These are phyloP conservation scores for Cercophora scortea DNA, from an alignment of 495 filamentous ascomycete genomes.

Conservation along the genomic window DNA sequence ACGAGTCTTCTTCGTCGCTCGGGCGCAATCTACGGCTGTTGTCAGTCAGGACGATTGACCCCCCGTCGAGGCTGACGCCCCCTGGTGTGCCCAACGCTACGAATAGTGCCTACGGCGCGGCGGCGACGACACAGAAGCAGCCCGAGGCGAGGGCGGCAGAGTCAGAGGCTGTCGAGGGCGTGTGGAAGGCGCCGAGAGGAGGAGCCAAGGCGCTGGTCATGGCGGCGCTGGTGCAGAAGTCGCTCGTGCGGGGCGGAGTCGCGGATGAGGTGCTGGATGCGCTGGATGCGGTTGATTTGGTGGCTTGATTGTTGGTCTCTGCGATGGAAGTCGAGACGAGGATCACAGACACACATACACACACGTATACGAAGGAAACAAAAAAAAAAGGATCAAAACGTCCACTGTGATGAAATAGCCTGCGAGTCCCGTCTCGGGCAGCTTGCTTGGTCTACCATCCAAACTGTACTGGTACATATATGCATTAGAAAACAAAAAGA, in stretches of 20 bases:
- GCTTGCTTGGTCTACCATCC: no score
- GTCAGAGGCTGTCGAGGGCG: slow-evolving; percentile 54
- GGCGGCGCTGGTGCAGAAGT: slow-evolving; percentile 57
- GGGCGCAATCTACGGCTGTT: slow-evolving; percentile 33
- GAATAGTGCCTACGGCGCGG: slow-evolving; percentile 53
- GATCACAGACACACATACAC: no score
- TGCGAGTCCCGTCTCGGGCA: no score
- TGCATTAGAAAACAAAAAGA: no score
- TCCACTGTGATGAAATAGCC: no score
- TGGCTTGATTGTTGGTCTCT: slow-evolving; percentile 13
- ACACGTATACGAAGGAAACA: no score
- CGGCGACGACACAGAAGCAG: slow-evolving; percentile 29
- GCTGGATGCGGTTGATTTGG: slow-evolving; percentile 54
- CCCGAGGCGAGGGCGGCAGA: slow-evolving; percentile 36
- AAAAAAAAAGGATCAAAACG: no score
- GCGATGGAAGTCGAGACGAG: no score
- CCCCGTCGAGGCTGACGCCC: slow-evolving; percentile 47
- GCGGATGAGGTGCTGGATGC: slow-evolving; percentile 78
- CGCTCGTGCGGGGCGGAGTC: slow-evolving; percentile 63
- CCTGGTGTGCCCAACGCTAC: slow-evolving; percentile 60
- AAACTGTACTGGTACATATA: no score
- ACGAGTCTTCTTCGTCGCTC: not conserved
- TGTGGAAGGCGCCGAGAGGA: slow-evolving; percentile 72
- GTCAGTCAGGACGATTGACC: slow-evolving; percentile 66
- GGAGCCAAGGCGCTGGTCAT: slow-evolving; percentile 65